Percentiles rank a stretch among this genome's conserved stretches.
phyloP scores from a whole-genome alignment of 2,329 filamentous ascomycete species.

The Magnaporthiopsis poae region DNA sequence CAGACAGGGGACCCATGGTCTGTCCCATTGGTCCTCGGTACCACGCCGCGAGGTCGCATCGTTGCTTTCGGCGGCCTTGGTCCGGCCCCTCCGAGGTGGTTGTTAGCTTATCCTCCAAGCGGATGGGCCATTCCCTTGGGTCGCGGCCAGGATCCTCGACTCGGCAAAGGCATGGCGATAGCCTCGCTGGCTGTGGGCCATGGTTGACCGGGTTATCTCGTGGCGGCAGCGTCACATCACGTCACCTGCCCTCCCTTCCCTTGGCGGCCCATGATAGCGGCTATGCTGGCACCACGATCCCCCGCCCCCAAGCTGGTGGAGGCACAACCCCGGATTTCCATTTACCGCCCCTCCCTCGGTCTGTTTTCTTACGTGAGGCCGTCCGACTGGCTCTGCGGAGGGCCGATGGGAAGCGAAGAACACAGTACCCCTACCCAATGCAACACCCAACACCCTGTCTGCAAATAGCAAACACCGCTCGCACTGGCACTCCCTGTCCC shows the following conservation, averaged over 20 bases:
- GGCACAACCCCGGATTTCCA: not conserved
- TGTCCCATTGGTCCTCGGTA: not conserved
- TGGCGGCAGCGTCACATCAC: not conserved
- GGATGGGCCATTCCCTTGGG: not conserved
- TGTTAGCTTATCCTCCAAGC: not conserved
- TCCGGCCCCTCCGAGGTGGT: not conserved
- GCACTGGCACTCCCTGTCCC: not conserved
- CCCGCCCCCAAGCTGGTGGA: not conserved
- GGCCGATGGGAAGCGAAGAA: no score
- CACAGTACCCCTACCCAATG: not conserved
- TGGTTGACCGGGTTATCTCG: not conserved
- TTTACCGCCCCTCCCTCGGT: not conserved
- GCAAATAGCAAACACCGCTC: slow-evolving; percentile 2
- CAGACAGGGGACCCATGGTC: not conserved
- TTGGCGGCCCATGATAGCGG: not conserved
- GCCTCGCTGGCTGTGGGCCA: not conserved
- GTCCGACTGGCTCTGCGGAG: no score
- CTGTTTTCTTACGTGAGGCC: no score
- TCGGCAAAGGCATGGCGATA: not conserved
- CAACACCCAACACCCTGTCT: not conserved
- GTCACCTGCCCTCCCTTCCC: no score
- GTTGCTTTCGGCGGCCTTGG: not conserved
- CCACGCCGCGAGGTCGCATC: not conserved
- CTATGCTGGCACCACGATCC: not conserved
- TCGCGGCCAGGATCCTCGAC: not conserved